phyloP scores from a whole-genome alignment of 2,329 filamentous ascomycete genomes.

The Pseudogymnoascus sp. region DNA sequence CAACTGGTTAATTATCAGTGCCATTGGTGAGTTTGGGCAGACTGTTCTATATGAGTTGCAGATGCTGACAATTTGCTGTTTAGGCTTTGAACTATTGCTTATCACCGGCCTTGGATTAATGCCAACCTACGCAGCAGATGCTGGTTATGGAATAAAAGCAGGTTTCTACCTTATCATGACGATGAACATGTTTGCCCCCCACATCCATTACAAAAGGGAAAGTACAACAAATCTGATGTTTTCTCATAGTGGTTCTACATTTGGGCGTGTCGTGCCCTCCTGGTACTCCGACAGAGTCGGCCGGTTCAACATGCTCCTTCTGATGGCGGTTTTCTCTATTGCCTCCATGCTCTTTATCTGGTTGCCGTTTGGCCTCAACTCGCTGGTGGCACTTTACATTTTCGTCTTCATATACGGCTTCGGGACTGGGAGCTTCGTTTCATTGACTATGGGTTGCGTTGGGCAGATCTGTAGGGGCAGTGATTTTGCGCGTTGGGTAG shows the following conservation, averaged over 20 bases:
- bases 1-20: conserved; percentile 55
- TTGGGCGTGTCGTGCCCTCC: conserved; percentile 2
- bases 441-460: conserved; percentile 11
- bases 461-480: conserved; percentile 7
- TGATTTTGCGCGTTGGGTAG: conserved; percentile 1
- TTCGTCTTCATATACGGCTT: conserved; percentile 10
- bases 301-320: conserved; percentile 9
- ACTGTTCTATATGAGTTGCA: neutral
- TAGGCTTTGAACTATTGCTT: conserved; percentile 54
- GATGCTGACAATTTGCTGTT: neutral
- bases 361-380: neutral
- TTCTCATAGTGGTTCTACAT: neutral
- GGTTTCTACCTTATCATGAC: conserved; percentile 71
- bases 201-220: neutral
- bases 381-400: conserved; percentile 6
- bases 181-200: conserved; percentile 51
- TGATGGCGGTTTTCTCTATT: neutral
- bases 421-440: conserved; percentile 7
- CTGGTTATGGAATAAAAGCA: conserved; percentile 54
- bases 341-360: conserved; percentile 2
- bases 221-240: neutral
- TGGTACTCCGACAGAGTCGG: neutral
- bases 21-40: conserved; percentile 46
- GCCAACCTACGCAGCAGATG: conserved; percentile 59
- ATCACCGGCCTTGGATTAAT: conserved; percentile 76